Evolutionary conservation across 2,329 filamentous ascomycete genomes (phyloP), one percentile per base, ranked within the genome.

Genomic region (Diaporthe batatas): DNA sequence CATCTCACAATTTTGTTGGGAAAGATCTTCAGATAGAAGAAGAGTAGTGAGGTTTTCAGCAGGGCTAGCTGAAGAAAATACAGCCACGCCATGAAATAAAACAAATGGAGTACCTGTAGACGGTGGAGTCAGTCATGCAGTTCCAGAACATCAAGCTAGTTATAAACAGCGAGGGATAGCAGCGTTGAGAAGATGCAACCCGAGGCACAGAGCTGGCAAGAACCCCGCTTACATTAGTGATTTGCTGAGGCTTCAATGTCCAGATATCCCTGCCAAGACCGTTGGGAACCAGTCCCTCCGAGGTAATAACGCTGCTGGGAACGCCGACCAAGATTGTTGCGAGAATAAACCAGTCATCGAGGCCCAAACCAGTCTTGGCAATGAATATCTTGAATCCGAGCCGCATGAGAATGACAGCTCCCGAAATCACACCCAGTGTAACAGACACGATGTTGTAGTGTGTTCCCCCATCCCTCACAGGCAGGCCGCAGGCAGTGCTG

Each of bases 81-180:
- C 14, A 75, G 49, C 8, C 81, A 74, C 36, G 84, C 83, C 76
- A 82, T 80, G 73, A 82, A 76, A 75, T 84, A 88, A 32, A 88
- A 83, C 75, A 79, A 83, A 34, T 81, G 79, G 10, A 82, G 77
- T 36, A 89, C 86, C 0, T 64, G 67, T 53, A 4, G n/a, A 25
- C 21, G 3, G 21, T 34, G 32, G 10, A 39, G 47, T 67, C 32
- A 67, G 32, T n/a, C 21, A 53, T 7, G 6, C 18, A 49, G 3
- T 65, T 3, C 16, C 7, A 39, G n/a, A 10, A 51, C 2, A 51
- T n/a, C 3, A 3, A 7, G n/a, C 29, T 14, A 14, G 21, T 5
- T 7, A 67, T 6, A 21, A 3, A 12, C 36, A 12, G 18, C 59
- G 21, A 2, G n/a, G 29, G 7, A 21, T 1, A 11, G 14, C 16